Conservation (phyloP, 75 land plant genomes). For the Picea glauca region DNA sequence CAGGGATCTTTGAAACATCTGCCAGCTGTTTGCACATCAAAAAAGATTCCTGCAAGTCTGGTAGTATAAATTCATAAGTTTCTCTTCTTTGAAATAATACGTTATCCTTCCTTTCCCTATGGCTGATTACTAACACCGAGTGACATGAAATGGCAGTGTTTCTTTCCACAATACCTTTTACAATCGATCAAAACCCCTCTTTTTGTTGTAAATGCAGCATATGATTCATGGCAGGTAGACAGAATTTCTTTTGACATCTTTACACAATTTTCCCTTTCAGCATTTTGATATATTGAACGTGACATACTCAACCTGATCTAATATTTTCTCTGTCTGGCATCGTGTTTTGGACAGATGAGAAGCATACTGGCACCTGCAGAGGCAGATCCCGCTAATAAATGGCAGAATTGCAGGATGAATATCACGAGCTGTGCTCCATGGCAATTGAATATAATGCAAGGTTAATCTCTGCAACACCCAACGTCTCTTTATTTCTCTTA, state of each 20-base stretch:
- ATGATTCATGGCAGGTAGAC: slow-evolving; percentile 91
- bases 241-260: too few relatives aligned
- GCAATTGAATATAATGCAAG: slow-evolving; percentile 3
- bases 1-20: too few relatives aligned
- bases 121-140: too few relatives aligned
- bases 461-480: neutral
- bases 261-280: too few relatives aligned
- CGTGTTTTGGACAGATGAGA: neutral
- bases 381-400: neutral
- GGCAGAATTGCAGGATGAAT: slow-evolving; percentile 4
- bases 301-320: too few relatives aligned
- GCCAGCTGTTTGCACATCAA: too few relatives aligned
- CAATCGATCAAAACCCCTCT: slow-evolving; percentile 56
- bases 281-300: too few relatives aligned
- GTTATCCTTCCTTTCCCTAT: too few relatives aligned
- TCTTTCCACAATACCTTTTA: slow-evolving; percentile 76
- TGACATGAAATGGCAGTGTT: slow-evolving; percentile 49
- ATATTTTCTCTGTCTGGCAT: neutral
- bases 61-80: too few relatives aligned
- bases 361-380: slow-evolving; percentile 26
- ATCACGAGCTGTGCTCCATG: neutral
- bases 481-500: neutral
- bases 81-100: too few relatives aligned
- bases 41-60: too few relatives aligned
- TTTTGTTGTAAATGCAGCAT: slow-evolving; percentile 79